A percentile compares a stretch with the other conserved stretches of the same genome.
These are phyloP conservation scores for Chlorella sp. DNA, from an alignment of 139 green algal species.

Conservation along the genomic window DNA sequence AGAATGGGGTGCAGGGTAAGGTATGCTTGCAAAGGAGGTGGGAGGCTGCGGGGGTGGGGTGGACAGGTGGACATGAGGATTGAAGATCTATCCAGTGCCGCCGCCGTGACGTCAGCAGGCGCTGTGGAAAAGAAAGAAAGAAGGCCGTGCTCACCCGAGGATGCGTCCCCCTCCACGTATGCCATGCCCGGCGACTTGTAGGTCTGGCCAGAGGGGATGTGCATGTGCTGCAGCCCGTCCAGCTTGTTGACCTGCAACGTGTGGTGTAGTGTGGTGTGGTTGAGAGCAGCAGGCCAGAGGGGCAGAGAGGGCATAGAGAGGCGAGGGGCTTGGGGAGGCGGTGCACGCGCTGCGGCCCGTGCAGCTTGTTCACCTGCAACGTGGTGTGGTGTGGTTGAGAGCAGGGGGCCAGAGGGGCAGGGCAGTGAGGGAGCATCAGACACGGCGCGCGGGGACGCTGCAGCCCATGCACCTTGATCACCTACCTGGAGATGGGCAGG, in stretches of 20 bases:
- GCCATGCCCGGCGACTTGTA: constrained; percentile 92
- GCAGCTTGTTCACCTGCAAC: neutral
- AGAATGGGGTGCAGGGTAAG: too few species aligned
- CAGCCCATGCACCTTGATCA: neutral
- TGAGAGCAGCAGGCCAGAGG: neutral
- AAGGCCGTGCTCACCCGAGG: constrained; percentile 50
- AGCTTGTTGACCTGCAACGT: constrained; percentile 74
- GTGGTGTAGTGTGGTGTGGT: too few species aligned
- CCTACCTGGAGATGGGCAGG: neutral
- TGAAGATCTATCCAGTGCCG: too few species aligned
- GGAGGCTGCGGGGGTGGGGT: too few species aligned
- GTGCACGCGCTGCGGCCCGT: neutral
- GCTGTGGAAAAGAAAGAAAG: neutral
- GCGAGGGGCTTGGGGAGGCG: neutral
- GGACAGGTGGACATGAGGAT: too few species aligned
- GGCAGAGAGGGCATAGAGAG: neutral
- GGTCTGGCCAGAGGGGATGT: constrained; percentile 70
- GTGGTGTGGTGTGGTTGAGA: too few species aligned
- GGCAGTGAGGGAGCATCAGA: too few species aligned
- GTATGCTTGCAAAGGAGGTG: too few species aligned
- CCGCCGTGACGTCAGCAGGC: too few species aligned
- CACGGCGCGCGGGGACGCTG: too few species aligned
- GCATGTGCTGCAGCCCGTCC: constrained; percentile 85
- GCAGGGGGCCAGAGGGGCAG: too few species aligned
- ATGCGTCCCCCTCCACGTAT: constrained; percentile 98